A percentile compares a stretch with the other conserved stretches of the same genome.
Conservation (phyloP, 1,284 basidiomycete species). For the Tausonia pullulans region DNA sequence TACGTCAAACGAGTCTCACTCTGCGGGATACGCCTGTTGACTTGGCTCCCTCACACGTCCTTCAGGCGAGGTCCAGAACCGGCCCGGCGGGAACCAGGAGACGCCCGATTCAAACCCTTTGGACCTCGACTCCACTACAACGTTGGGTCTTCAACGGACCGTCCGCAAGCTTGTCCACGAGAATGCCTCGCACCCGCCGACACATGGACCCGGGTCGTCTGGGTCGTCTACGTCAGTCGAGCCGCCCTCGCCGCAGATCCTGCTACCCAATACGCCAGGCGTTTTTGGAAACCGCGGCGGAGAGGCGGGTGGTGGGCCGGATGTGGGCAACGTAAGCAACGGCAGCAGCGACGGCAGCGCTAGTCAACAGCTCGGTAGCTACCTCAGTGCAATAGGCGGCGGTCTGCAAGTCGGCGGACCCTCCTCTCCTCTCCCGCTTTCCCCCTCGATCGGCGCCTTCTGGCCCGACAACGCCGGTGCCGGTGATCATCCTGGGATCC, state of each 20-base stretch:
- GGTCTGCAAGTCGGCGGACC: background rate
- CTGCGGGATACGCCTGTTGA: background rate
- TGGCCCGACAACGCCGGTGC: too few relatives aligned
- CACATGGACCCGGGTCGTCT: background rate
- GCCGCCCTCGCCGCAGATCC: background rate
- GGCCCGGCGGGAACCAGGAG: background rate
- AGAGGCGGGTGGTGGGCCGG: background rate
- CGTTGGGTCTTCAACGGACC: slow-evolving; percentile 9
- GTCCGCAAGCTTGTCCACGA: slow-evolving; percentile 11
- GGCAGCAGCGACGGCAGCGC: background rate
- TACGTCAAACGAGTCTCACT: slow-evolving; percentile 17
- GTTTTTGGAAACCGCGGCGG: background rate
- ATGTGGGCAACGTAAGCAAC: background rate
- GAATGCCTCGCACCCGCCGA: background rate
- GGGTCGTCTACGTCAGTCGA: background rate
- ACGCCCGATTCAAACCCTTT: background rate
- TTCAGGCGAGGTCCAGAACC: background rate
- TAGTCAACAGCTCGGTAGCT: background rate
- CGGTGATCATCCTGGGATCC: too few relatives aligned
- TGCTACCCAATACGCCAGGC: background rate
- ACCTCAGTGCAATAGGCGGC: background rate
- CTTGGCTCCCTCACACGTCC: background rate
- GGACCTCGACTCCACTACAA: background rate
- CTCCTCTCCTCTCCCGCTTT: background rate
- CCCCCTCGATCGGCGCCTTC: background rate